phyloP scores from a whole-genome alignment of 108 stramenopile species.

The Nitzschia palea region DNA sequence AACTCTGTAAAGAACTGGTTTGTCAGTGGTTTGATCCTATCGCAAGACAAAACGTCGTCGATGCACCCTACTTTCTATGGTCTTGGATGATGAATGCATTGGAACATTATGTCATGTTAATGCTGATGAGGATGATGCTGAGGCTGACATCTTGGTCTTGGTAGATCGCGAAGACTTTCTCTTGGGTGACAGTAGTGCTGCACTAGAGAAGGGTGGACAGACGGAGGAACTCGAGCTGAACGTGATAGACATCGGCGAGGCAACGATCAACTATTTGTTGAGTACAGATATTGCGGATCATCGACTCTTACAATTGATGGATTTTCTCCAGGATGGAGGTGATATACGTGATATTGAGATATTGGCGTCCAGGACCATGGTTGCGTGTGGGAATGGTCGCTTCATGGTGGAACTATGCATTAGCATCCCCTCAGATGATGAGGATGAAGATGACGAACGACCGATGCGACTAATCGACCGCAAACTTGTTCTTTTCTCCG shows the following conservation, averaged over 20 bases:
- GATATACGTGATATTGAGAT: slow-evolving; percentile 38
- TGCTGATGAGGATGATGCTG: slow-evolving; percentile 10
- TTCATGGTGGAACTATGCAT: slow-evolving; percentile 51
- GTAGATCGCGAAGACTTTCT: slow-evolving; percentile 45
- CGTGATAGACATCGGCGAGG: slow-evolving; percentile 23
- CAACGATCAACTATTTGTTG: slow-evolving; percentile 41
- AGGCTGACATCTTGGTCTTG: slow-evolving; percentile 20
- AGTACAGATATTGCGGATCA: slow-evolving; percentile 30
- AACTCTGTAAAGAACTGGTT: slow-evolving; percentile 38
- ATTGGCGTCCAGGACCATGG: slow-evolving; percentile 34
- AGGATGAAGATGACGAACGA: slow-evolving; percentile 8
- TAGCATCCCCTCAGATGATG: slow-evolving; percentile 26
- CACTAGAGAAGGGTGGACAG: not conserved
- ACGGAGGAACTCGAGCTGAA: not conserved
- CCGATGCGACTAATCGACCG: slow-evolving; percentile 14
- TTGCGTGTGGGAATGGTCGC: slow-evolving; percentile 54
- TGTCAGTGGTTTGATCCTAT: slow-evolving; percentile 41
- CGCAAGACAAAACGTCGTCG: slow-evolving; percentile 34
- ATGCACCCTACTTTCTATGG: slow-evolving; percentile 35
- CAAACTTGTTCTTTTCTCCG: slow-evolving; percentile 46
- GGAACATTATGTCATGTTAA: slow-evolving; percentile 40
- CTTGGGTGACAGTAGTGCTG: slow-evolving; percentile 1
- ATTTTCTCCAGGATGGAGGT: slow-evolving; percentile 26
- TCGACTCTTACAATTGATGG: slow-evolving; percentile 25
- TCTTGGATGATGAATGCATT: slow-evolving; percentile 40